Evolutionary conservation across 371 early-diverging fungal species (phyloP).

Genomic region (Apophysomyces elegans): DNA sequence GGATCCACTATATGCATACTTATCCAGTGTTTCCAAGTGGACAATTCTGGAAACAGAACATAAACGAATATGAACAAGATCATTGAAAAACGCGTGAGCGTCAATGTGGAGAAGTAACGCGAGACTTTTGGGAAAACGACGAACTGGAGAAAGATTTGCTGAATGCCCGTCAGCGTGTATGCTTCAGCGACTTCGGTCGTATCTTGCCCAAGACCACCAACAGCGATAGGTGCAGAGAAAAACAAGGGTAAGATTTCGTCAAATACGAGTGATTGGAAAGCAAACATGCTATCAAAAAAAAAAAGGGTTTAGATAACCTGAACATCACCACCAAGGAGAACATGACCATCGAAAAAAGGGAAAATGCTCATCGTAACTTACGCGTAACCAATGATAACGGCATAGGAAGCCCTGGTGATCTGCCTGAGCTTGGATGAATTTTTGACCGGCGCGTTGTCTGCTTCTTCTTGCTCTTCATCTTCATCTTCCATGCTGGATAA

Average conservation of each 20-base stretch:
- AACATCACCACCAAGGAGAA: neutral
- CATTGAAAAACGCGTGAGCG: constrained; percentile 41
- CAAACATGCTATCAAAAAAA: constrained; percentile 40
- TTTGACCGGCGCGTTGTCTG: neutral
- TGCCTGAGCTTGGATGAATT: constrained; percentile 14
- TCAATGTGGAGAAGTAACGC: constrained; percentile 37
- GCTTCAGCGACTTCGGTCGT: constrained; percentile 49
- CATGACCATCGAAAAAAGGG: neutral
- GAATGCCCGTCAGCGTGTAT: constrained; percentile 50
- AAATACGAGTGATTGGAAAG: constrained; percentile 74
- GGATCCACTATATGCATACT: constrained; percentile 23
- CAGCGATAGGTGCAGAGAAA: constrained; percentile 53
- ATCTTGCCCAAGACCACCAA: constrained; percentile 54
- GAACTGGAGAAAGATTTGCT: constrained; percentile 58
- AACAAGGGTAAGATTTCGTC: constrained; percentile 78
- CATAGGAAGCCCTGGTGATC: constrained; percentile 31
- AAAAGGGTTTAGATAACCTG: neutral
- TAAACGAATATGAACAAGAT: constrained; percentile 47
- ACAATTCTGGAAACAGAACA: constrained; percentile 49
- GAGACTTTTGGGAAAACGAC: constrained; percentile 58
- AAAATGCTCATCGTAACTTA: constrained; percentile 21
- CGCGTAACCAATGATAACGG: constrained; percentile 47
- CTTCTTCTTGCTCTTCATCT: neutral
- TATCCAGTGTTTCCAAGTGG: constrained; percentile 28
- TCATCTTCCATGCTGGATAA: constrained; percentile 2